These are phyloP conservation scores for Cicer pinnatifidum DNA, from an alignment of 306 rosid species.

Conservation along the genomic window DNA sequence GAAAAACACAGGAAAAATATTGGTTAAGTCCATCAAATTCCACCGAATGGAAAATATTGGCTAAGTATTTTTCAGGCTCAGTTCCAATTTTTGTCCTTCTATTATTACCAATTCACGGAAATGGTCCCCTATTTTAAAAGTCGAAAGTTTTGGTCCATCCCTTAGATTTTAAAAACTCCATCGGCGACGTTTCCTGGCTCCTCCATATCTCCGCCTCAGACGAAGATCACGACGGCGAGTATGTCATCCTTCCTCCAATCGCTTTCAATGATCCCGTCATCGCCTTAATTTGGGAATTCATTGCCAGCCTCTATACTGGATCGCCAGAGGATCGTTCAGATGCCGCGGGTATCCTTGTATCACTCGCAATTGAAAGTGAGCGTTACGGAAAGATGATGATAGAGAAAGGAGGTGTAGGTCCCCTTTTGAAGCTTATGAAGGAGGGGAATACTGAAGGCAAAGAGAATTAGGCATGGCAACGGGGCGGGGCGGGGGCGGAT, in stretches of 20 bases:
- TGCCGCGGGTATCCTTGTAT: not conserved
- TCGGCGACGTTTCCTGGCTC: not conserved
- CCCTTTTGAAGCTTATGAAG: constrained; percentile 2
- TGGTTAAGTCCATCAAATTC: no score
- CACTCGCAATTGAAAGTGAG: not conserved
- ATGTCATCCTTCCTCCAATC: not conserved
- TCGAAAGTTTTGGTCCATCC: no score
- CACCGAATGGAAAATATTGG: no score
- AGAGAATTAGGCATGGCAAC: no score
- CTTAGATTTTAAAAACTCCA: not conserved
- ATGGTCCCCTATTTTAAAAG: no score
- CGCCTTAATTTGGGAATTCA: not conserved
- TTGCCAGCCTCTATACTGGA: not conserved
- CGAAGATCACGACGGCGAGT: not conserved
- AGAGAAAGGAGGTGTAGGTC: not conserved
- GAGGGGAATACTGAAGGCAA: not conserved
- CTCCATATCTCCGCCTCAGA: not conserved
- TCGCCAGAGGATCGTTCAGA: not conserved
- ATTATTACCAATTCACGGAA: no score
- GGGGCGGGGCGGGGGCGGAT: no score
- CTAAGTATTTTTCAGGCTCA: no score
- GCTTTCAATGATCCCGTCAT: not conserved
- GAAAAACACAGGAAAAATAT: no score
- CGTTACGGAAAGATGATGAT: not conserved
- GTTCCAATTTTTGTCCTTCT: no score